Percentiles rank a stretch among this genome's conserved stretches.
phyloP scores from a whole-genome alignment of 495 filamentous ascomycete species.

The Talaromyces thailandensis region DNA sequence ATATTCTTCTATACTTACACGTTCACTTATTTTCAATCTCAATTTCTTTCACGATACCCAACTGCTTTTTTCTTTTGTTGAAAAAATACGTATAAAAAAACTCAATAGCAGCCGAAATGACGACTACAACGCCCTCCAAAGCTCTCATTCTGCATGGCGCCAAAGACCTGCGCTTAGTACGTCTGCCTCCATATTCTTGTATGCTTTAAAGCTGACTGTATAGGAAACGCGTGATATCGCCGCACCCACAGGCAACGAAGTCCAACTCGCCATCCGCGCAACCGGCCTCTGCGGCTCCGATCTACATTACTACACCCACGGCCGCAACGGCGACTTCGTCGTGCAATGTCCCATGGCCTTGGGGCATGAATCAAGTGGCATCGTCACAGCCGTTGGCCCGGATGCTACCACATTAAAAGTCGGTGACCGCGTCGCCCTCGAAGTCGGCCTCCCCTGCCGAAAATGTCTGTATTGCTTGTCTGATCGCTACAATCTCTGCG shows the following conservation, averaged over 20 bases:
- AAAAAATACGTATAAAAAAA: background rate
- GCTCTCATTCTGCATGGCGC: conserved; percentile 64
- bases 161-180: conserved; percentile 58
- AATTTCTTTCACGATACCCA: background rate
- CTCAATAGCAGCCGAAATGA: background rate
- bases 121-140: conserved; percentile 31
- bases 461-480: conserved; percentile 54
- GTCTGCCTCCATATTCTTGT: conserved; percentile 9
- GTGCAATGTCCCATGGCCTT: conserved; percentile 63
- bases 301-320: conserved; percentile 78
- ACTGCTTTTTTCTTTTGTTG: background rate
- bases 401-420: conserved; percentile 23
- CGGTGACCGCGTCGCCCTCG: conserved; percentile 26
- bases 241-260: conserved; percentile 42
- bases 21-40: background rate
- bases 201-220: conserved; percentile 5
- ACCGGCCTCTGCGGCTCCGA: conserved; percentile 81
- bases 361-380: conserved; percentile 71
- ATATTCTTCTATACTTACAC: background rate
- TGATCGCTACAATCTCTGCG: conserved; percentile 81
- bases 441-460: conserved; percentile 56
- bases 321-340: conserved; percentile 74
- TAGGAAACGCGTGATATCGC: conserved; percentile 35
- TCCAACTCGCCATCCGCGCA: conserved; percentile 65
- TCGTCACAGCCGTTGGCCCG: conserved; percentile 48